Conservation (phyloP, 1,139 yeast genomes). For the Geotrichum citri-aurantii region DNA sequence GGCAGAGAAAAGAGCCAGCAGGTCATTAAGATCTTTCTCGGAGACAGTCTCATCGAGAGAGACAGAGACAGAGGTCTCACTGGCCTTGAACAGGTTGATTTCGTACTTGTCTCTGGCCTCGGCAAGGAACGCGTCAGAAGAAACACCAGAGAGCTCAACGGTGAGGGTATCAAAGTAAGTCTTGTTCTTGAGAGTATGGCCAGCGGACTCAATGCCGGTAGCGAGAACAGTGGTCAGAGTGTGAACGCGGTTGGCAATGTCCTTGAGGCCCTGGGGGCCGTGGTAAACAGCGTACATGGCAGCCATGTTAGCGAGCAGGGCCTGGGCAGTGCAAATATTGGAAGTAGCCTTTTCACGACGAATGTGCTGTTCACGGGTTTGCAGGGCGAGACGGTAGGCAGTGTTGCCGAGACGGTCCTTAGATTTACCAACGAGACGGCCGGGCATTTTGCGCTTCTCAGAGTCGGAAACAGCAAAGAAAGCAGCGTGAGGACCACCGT, state of each 20-base stretch:
- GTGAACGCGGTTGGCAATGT: conserved; percentile 73
- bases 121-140: conserved; percentile 52
- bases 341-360: conserved; percentile 97
- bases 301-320: conserved; percentile 88
- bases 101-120: conserved; percentile 56
- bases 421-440: conserved; percentile 88
- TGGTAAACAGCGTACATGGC: conserved; percentile 96
- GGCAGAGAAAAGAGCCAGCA: conserved; percentile 47
- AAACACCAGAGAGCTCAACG: conserved; percentile 45
- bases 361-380: conserved; percentile 97
- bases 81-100: conserved; percentile 71
- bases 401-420: conserved; percentile 86
- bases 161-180: conserved; percentile 88
- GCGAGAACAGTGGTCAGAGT: conserved; percentile 58
- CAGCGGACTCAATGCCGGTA: conserved; percentile 31
- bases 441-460: conserved; percentile 90
- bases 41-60: conserved; percentile 85
- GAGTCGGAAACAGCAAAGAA: conserved; percentile 80
- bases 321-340: conserved; percentile 97
- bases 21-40: conserved; percentile 50
- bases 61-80: conserved; percentile 57
- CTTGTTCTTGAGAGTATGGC: conserved; percentile 50
- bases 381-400: conserved; percentile 88
- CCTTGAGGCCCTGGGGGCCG: conserved; percentile 83
- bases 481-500: conserved; percentile 99